Base-by-base conservation (phyloP, 2,329 filamentous ascomycete species). In the Clonostachys rhizophaga region DNA sequence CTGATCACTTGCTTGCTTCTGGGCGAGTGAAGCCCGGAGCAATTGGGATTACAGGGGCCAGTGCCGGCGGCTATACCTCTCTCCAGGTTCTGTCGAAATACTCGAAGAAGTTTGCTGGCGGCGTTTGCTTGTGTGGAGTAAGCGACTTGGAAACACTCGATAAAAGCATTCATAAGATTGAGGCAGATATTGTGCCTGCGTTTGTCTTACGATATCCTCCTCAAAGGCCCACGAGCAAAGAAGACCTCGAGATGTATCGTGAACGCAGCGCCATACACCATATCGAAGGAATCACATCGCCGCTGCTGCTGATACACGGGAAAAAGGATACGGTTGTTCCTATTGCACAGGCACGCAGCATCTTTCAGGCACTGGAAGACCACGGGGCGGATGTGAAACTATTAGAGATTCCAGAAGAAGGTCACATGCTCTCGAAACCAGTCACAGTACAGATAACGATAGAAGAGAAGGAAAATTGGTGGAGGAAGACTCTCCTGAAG, bases 281-380 rank as follows among this genome's bases (percentile, higher is more conserved):
- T 45, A 75, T 71, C 0, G 63, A 69, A n/a, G 64, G 66, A 45
- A 77, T 80, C 47, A 63, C 60, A 36, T 62, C 71, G 3, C 76
- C 78, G 1, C 55, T 84, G 18, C 58, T 83, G 35, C 59, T 86
- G n/a, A 52, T 84, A 6, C 76, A 83, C 18, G 81, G 81, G 0
- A 69, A 67, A 3, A 63, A 63, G 6, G 82, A 85, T 53, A 73
- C 71, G 40, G 71, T 84, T 2, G 81, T 84, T n/a, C 81, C 80
- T 0, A 58, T 77, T 14, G 66, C 70, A 13, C 81, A 86, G 56
- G 76, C 76, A 4, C 61, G 69, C 34, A 68, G 75, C 46, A 78
- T 85, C 59, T 70, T 74, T 10, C 59, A 62, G 39, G 66, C 67
- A n/a, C 64, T 80, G 20, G 58, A 59, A 44, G 53, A 58, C 10